Evolutionary conservation across 768 basidiomycete species (phyloP).

Genomic region (Lanmaoa pseudosensibilis): DNA sequence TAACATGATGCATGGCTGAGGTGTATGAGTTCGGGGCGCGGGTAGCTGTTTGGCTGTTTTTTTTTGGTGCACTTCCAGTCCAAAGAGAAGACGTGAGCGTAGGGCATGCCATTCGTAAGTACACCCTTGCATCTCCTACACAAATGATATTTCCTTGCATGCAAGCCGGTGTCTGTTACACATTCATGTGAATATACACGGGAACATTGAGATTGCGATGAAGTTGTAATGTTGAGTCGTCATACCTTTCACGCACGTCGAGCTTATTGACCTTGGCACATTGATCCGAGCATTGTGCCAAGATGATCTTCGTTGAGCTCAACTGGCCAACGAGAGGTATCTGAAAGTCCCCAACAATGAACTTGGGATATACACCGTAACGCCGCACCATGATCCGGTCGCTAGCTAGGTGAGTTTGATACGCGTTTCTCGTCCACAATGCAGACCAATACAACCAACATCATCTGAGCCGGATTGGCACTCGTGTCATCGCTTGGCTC

Average conservation of each 20-base stretch:
- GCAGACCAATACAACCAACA: neutral
- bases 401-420: conserved; percentile 2
- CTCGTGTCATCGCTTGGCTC: neutral
- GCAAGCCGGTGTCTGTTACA: conserved; percentile 12
- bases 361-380: neutral
- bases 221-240: conserved; percentile 26
- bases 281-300: conserved; percentile 20
- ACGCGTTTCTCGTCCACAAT: neutral
- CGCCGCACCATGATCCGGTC: neutral
- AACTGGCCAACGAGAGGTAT: neutral
- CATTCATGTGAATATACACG: neutral
- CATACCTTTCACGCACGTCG: conserved; percentile 13
- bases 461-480: neutral
- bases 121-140: conserved; percentile 48
- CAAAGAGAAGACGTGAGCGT: conserved; percentile 22
- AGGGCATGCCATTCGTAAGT: conserved; percentile 49
- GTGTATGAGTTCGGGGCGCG: conserved; percentile 37
- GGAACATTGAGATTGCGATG: neutral
- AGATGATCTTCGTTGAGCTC: neutral
- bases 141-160: conserved; percentile 39
- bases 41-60: conserved; percentile 19
- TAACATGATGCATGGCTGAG: conserved; percentile 41
- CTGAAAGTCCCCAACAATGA: neutral
- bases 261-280: conserved; percentile 23
- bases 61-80: conserved; percentile 17